phyloP scores from a whole-genome alignment of 129 eudicot genomes.

The Smallanthus sonchifolius region DNA sequence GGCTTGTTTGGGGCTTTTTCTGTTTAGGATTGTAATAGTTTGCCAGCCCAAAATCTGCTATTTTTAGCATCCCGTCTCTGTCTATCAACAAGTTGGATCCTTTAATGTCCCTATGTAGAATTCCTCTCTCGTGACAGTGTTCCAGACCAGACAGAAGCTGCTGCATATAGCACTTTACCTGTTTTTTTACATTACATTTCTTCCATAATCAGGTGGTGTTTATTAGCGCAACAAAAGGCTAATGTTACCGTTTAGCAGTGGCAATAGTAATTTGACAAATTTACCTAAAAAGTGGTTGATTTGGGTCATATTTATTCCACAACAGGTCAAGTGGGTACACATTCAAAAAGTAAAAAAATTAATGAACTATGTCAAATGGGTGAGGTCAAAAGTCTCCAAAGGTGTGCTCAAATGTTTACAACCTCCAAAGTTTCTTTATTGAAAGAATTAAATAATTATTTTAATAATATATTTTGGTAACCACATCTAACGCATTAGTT shows the following conservation, averaged over 20 bases:
- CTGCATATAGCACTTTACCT: slow-evolving; percentile 85
- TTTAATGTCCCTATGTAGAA: slow-evolving; percentile 77
- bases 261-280: not conserved
- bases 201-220: not conserved
- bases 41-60: slow-evolving; percentile 90
- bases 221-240: not conserved
- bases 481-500: not conserved
- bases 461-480: not conserved
- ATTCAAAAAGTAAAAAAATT: not conserved
- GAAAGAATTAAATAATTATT: not conserved
- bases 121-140: slow-evolving; percentile 80
- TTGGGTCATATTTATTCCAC: not conserved
- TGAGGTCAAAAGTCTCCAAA: not conserved
- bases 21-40: slow-evolving; percentile 46
- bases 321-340: not conserved
- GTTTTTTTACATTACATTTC: slow-evolving; percentile 3
- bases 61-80: slow-evolving; percentile 57
- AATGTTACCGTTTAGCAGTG: not conserved
- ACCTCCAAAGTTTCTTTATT: not conserved
- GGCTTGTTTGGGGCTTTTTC: slow-evolving; percentile 57
- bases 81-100: slow-evolving; percentile 80
- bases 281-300: not conserved
- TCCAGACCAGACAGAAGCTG: slow-evolving; percentile 71
- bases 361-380: not conserved
- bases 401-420: not conserved